A percentile compares a stretch with the other conserved stretches of the same genome.
These are phyloP conservation scores for Royoungia palumana DNA, from an alignment of 768 basidiomycete species.

Conservation along the genomic window DNA sequence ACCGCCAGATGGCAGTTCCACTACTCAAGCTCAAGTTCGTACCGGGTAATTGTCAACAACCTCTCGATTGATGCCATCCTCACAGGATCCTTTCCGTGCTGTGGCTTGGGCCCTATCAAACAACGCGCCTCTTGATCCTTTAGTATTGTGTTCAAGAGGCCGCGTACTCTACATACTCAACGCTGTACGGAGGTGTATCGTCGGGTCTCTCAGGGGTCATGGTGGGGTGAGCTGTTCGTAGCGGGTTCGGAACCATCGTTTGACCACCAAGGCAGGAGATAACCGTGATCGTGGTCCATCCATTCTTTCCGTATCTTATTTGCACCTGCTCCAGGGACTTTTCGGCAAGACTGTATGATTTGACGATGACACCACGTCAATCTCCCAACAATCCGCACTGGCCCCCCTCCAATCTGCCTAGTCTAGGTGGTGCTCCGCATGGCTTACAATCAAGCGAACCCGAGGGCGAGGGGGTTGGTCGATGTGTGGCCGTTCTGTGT, in stretches of 20 bases:
- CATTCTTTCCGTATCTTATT: slow-evolving; percentile 52
- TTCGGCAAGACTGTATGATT: slow-evolving; percentile 67
- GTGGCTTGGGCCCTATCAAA: slow-evolving; percentile 61
- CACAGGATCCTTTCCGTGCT: slow-evolving; percentile 26
- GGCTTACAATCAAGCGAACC: slow-evolving; percentile 57
- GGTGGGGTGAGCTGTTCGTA: slow-evolving; percentile 55
- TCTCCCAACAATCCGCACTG: slow-evolving; percentile 53
- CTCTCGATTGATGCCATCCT: slow-evolving; percentile 8
- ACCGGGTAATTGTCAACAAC: neutral
- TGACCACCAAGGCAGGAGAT: slow-evolving; percentile 46
- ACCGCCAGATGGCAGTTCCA: slow-evolving; percentile 20
- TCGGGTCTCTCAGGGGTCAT: slow-evolving; percentile 61
- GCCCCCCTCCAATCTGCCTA: slow-evolving; percentile 48
- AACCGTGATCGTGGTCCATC: slow-evolving; percentile 67
- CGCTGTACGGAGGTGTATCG: slow-evolving; percentile 35
- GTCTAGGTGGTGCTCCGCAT: slow-evolving; percentile 64
- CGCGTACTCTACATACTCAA: slow-evolving; percentile 58
- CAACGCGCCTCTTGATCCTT: slow-evolving; percentile 46
- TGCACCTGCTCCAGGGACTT: slow-evolving; percentile 74
- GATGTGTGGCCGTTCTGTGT: slow-evolving; percentile 61
- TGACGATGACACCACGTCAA: slow-evolving; percentile 36
- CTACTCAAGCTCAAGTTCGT: too few relatives aligned
- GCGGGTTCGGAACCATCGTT: neutral
- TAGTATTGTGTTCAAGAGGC: slow-evolving; percentile 53
- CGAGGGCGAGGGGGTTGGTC: slow-evolving; percentile 57